A percentile compares a stretch with the other conserved stretches of the same genome.
Conservation (phyloP, 345 rosid species). For the Rhizophora mangle region DNA sequence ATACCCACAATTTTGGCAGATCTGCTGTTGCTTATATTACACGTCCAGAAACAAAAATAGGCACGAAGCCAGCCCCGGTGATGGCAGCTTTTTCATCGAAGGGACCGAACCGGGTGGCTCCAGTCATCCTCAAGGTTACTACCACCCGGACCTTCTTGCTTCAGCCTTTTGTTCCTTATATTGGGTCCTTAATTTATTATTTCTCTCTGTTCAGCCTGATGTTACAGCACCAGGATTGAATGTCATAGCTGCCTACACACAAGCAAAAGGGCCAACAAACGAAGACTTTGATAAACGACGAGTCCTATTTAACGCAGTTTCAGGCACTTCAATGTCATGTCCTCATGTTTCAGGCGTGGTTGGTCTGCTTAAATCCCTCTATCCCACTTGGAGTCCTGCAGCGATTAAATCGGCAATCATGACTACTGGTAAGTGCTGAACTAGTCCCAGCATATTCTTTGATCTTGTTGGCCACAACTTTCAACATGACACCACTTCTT, state of each 20-base stretch:
- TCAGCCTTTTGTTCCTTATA: not conserved
- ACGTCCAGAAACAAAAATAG: slow-evolving; percentile 10
- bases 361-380: slow-evolving; percentile 26
- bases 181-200: too few species aligned
- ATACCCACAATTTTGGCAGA: slow-evolving; percentile 5
- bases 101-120: slow-evolving; percentile 26
- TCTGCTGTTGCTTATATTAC: slow-evolving; percentile 21
- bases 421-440: slow-evolving; percentile 26
- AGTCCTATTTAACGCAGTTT: slow-evolving; percentile 23
- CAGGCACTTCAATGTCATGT: slow-evolving; percentile 37
- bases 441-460: not conserved
- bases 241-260: slow-evolving; percentile 26
- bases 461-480: not conserved
- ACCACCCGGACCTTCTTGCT: not conserved
- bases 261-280: slow-evolving; percentile 29
- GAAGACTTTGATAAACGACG: slow-evolving; percentile 24
- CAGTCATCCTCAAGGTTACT: slow-evolving; percentile 28
- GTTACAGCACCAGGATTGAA: slow-evolving; percentile 34
- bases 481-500: not conserved
- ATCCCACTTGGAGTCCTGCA: slow-evolving; percentile 33
- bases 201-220: slow-evolving; percentile 23
- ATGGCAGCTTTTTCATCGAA: slow-evolving; percentile 33
- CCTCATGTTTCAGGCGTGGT: slow-evolving; percentile 34
- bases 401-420: slow-evolving; percentile 34
- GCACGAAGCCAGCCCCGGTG: slow-evolving; percentile 20